A percentile compares a stretch with the other conserved stretches of the same genome.
Evolutionary conservation across 2,329 filamentous ascomycete species (phyloP).

Genomic region (Fusarium cicatricum): DNA sequence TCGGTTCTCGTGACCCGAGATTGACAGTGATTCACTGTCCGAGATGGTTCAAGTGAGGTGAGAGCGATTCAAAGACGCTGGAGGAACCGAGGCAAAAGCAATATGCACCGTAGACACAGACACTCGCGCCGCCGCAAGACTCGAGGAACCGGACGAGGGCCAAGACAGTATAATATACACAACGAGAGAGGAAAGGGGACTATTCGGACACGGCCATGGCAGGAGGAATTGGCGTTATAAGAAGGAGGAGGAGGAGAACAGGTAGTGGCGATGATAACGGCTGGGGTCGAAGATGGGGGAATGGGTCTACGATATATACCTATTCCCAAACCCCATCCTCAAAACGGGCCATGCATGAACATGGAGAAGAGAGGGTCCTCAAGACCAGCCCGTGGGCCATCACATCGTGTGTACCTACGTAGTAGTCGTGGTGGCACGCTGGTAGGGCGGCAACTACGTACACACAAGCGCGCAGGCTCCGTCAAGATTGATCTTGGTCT

Average conservation of each 20-base stretch:
- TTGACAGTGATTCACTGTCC: slow-evolving; percentile 36
- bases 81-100: slow-evolving; percentile 39
- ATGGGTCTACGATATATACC: slow-evolving; percentile 59
- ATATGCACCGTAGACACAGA: slow-evolving; percentile 40
- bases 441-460: slow-evolving; percentile 39
- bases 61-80: slow-evolving; percentile 41
- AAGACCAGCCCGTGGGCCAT: slow-evolving; percentile 37
- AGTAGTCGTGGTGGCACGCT: slow-evolving; percentile 36
- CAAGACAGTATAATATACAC: slow-evolving; percentile 39
- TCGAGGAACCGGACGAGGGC: slow-evolving; percentile 28
- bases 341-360: slow-evolving; percentile 48
- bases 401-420: slow-evolving; percentile 33
- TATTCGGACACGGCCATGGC: slow-evolving; percentile 42
- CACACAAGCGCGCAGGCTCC: slow-evolving; percentile 42
- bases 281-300: slow-evolving; percentile 47
- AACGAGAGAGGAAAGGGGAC: slow-evolving; percentile 36
- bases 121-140: slow-evolving; percentile 33
- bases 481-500: slow-evolving; percentile 44
- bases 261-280: slow-evolving; percentile 41
- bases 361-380: slow-evolving; percentile 50
- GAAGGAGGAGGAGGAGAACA: slow-evolving; percentile 39
- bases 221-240: slow-evolving; percentile 37
- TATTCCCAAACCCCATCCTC: slow-evolving; percentile 37
- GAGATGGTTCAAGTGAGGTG: slow-evolving; percentile 25
- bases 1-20: slow-evolving; percentile 29